Evolutionary conservation across 371 early-diverging fungal genomes (phyloP), one percentile per base, ranked within the genome.

Genomic region (Saksenaea vasiformis): DNA sequence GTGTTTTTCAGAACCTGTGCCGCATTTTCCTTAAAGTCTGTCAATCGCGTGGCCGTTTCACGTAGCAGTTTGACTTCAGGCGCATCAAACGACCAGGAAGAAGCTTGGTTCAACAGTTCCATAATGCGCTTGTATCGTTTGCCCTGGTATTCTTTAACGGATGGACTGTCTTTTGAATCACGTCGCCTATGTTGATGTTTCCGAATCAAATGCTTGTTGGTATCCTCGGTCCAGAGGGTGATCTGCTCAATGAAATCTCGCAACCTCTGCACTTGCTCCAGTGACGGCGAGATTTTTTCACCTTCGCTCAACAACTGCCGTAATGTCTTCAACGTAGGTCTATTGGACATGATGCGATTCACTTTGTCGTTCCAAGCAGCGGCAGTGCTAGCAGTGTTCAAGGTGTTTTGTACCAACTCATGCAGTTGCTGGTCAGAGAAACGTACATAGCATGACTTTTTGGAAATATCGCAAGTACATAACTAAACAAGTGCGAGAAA

Each of bases 241-340:
- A 64, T 62, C 11, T 65, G 53, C 7, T 47, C 37, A 37, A 72
- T 47, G n/a, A 58, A 64, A 14, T 68, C 60, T 5, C 61, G 68
- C 5, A 72, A 26, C 62, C 62, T 58, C n/a, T 58, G 41, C 10
- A 61, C 56, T 54, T 61, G 64, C 14, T 63, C 59, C 3, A 58
- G 39, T 2, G 68, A 64, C 10, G 57, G 67, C 10, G 58, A 58
- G 13, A 86, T 73, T 43, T 77, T 71, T 5, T 86, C 83, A 0
- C 85, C 85, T 41, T 83, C 85, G 24, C 73, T 60, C 0, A 85
- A 61, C 0, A 89, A 67, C 0, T 77, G 71, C 14, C 77, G 73
- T 14, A 91, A 72, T 0, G 70, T 71, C 54, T 85, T 82, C n/a
- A 89, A 55, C 0, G 82, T 71, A 0, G 88, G 89, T 3, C 74